Percentiles rank a stretch among this genome's conserved stretches.
These are phyloP conservation scores for Barnettozyma populi DNA, from an alignment of 805 yeast genomes.

Conservation along the genomic window DNA sequence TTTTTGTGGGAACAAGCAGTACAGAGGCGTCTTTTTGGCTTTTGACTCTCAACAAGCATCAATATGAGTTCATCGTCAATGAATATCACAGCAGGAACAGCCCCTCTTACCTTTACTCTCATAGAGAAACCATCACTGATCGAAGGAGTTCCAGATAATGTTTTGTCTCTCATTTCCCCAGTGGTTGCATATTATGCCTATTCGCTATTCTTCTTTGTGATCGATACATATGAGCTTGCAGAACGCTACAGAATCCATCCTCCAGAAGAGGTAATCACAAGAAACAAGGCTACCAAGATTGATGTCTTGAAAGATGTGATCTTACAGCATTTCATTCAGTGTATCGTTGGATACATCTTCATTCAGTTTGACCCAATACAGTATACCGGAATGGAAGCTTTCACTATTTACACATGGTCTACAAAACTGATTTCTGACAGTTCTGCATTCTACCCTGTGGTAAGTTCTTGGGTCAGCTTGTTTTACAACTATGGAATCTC, in stretches of 20 bases:
- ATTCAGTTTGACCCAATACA: slow-evolving; percentile 53
- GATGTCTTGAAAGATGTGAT: slow-evolving; percentile 80
- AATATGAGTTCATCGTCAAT: not conserved
- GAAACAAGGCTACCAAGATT: slow-evolving; percentile 66
- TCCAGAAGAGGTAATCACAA: slow-evolving; percentile 68
- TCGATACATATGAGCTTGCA: slow-evolving; percentile 71
- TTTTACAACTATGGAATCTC: slow-evolving; percentile 68
- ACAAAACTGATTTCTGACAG: slow-evolving; percentile 1
- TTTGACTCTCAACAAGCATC: not conserved
- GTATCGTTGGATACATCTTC: slow-evolving; percentile 57
- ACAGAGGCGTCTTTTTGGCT: not conserved
- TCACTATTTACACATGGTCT: slow-evolving; percentile 41
- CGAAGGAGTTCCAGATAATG: slow-evolving; percentile 63
- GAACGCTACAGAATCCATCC: slow-evolving; percentile 89
- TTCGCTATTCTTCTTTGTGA: slow-evolving; percentile 64
- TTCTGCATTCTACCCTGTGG: slow-evolving; percentile 33
- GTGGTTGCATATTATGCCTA: slow-evolving; percentile 79
- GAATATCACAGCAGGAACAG: not conserved
- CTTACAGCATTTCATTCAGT: slow-evolving; percentile 80
- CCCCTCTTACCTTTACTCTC: slow-evolving; percentile 6
- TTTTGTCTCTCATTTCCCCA: slow-evolving; percentile 69
- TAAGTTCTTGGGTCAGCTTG: slow-evolving; percentile 24
- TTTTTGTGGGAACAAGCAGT: too few relatives aligned
- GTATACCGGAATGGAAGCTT: slow-evolving; percentile 45
- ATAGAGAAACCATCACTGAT: slow-evolving; percentile 40